phyloP scores from a whole-genome alignment of 2,329 filamentous ascomycete species.

The Grosmannia serpens region DNA sequence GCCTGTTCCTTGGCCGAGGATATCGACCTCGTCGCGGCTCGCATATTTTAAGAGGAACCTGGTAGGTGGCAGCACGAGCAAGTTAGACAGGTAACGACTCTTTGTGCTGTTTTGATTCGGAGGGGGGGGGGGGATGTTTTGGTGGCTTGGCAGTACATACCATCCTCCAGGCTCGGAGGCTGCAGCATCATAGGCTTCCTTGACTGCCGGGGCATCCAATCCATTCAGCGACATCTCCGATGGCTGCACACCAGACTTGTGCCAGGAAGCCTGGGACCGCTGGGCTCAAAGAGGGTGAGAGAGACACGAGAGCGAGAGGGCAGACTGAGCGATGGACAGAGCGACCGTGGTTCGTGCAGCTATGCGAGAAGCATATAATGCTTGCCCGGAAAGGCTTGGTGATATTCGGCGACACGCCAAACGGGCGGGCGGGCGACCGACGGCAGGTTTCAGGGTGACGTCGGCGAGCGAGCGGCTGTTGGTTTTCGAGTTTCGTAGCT shows the following conservation, averaged over 20 bases:
- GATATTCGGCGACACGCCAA: too few relatives aligned
- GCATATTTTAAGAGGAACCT: conserved; percentile 95
- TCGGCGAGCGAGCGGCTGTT: too few relatives aligned
- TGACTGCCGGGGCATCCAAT: conserved; percentile 68
- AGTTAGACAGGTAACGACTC: not conserved
- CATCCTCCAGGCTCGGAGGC: conserved; percentile 83
- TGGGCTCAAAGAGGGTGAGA: not conserved
- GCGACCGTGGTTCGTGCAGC: too few relatives aligned
- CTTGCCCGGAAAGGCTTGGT: not conserved
- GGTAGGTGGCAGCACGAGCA: not conserved
- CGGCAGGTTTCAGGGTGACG: too few relatives aligned
- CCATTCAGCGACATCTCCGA: conserved; percentile 86
- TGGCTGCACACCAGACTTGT: not conserved
- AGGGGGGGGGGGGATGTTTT: too few relatives aligned
- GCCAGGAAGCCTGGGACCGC: not conserved
- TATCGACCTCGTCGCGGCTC: conserved; percentile 74
- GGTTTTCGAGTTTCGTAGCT: not conserved
- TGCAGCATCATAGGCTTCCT: conserved; percentile 74
- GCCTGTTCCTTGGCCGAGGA: conserved; percentile 65
- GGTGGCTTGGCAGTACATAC: conserved; percentile 35
- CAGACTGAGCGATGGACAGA: too few relatives aligned
- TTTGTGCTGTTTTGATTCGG: not conserved
- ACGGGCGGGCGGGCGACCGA: not conserved
- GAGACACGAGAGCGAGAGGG: too few relatives aligned
- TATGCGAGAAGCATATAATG: too few relatives aligned